These are phyloP conservation scores for Fusarium sp. DNA, from an alignment of 2,329 filamentous ascomycete genomes.

Conservation along the genomic window DNA sequence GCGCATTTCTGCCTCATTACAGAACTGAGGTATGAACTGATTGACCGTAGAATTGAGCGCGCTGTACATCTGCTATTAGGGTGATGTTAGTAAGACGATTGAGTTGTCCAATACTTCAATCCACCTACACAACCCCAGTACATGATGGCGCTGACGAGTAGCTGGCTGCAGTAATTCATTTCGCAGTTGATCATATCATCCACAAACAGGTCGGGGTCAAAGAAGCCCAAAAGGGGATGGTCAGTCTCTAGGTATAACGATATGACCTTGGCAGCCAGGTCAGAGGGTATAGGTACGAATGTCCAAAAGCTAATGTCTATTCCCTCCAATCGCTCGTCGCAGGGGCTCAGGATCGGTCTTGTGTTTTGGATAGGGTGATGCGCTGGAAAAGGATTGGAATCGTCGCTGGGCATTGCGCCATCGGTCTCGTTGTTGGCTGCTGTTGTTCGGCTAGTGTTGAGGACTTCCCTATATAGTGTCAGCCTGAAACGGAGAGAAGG, in stretches of 20 bases:
- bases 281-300: conserved; percentile 42
- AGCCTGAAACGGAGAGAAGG: neutral
- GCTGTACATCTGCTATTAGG: conserved; percentile 24
- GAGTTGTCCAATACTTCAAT: neutral
- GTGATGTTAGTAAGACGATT: neutral
- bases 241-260: conserved; percentile 52
- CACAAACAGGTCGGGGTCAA: conserved; percentile 49
- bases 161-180: conserved; percentile 6
- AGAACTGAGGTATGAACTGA: conserved; percentile 7
- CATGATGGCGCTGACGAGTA: conserved; percentile 15
- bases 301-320: conserved; percentile 50
- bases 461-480: neutral
- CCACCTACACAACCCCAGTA: conserved; percentile 30
- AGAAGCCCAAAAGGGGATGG: conserved; percentile 50
- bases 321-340: conserved; percentile 44
- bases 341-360: neutral
- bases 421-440: neutral
- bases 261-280: conserved; percentile 47
- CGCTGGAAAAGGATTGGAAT: conserved; percentile 11
- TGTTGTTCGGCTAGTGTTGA: neutral
- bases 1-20: conserved; percentile 16
- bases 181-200: conserved; percentile 44
- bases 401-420: neutral
- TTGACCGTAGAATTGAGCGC: neutral
- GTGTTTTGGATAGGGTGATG: neutral